These are phyloP conservation scores for Drechslera avenae DNA, from an alignment of 2,329 filamentous ascomycete genomes.

Conservation along the genomic window DNA sequence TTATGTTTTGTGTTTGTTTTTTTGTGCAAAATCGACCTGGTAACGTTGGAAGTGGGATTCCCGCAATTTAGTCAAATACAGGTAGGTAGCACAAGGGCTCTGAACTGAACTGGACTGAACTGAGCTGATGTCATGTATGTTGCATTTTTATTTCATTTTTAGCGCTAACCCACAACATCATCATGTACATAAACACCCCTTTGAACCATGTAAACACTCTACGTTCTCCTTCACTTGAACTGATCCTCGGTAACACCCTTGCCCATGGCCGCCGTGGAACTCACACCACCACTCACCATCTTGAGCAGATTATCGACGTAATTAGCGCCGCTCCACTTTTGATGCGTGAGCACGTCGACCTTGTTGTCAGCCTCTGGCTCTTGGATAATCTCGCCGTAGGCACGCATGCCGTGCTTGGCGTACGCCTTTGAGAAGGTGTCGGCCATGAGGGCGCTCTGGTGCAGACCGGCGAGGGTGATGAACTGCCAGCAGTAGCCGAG, in stretches of 20 bases:
- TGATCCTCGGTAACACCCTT: slow-evolving; percentile 98
- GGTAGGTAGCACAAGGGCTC: too few relatives aligned
- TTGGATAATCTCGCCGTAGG: slow-evolving; percentile 95
- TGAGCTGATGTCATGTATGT: too few relatives aligned
- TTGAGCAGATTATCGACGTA: slow-evolving; percentile 95
- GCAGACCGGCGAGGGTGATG: slow-evolving; percentile 97
- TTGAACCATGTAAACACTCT: too few relatives aligned
- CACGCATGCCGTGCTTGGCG: slow-evolving; percentile 83
- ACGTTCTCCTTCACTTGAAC: slow-evolving; percentile 72
- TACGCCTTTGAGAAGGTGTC: slow-evolving; percentile 87
- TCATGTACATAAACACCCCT: too few relatives aligned
- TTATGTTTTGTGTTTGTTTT: too few relatives aligned
- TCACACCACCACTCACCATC: slow-evolving; percentile 95
- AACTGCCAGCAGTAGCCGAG: slow-evolving; percentile 99
- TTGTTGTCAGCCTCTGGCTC: slow-evolving; percentile 93
- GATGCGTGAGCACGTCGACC: slow-evolving; percentile 95
- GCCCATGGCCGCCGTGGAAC: slow-evolving; percentile 93
- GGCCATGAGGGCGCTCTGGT: slow-evolving; percentile 91
- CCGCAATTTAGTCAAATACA: too few relatives aligned
- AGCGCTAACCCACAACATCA: too few relatives aligned
- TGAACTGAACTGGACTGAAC: too few relatives aligned
- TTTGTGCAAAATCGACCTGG: too few relatives aligned
- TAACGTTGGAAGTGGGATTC: too few relatives aligned
- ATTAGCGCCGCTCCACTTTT: slow-evolving; percentile 97
- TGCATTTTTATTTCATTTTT: too few relatives aligned